A percentile compares a stretch with the other conserved stretches of the same genome.
Evolutionary conservation across 2,329 filamentous ascomycete species (phyloP).

Genomic region (Claviceps arundinis): DNA sequence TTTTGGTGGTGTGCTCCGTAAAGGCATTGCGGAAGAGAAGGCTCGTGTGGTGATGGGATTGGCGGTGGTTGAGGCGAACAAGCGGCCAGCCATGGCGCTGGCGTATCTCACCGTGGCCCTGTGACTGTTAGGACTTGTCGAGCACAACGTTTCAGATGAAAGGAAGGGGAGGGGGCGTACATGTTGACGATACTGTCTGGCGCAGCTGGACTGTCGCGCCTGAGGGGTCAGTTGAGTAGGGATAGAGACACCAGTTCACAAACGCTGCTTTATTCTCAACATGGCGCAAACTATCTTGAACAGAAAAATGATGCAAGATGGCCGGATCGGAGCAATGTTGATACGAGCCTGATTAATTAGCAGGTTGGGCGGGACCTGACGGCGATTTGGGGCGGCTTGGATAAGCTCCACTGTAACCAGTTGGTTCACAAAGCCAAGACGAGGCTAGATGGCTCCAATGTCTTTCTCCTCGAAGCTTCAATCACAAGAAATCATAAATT

Average conservation of each 20-base stretch:
- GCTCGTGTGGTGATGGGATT: conserved; percentile 11
- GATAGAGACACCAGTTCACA: neutral
- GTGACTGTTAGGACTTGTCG: neutral
- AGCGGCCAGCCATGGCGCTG: conserved; percentile 19
- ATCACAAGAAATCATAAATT: neutral
- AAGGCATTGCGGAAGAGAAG: conserved; percentile 20
- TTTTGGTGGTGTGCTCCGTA: conserved; percentile 11
- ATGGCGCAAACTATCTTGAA: neutral
- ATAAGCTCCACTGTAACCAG: neutral
- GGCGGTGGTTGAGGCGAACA: conserved; percentile 11
- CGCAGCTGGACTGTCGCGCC: neutral
- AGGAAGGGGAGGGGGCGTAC: neutral
- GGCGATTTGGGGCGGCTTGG: neutral
- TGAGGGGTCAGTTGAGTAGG: neutral
- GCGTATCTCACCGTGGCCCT: conserved; percentile 18
- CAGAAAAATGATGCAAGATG: neutral
- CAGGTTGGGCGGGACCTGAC: neutral
- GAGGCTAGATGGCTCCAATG: neutral
- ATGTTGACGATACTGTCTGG: neutral
- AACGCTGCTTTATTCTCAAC: neutral
- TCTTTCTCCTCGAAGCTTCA: neutral
- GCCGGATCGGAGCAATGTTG: conserved; percentile 18
- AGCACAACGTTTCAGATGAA: neutral
- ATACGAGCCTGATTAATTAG: conserved; percentile 7
- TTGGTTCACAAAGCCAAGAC: neutral